These are phyloP conservation scores for Globisporangium heterothallicum DNA, from an alignment of 352 stramenopile genomes.

Conservation along the genomic window DNA sequence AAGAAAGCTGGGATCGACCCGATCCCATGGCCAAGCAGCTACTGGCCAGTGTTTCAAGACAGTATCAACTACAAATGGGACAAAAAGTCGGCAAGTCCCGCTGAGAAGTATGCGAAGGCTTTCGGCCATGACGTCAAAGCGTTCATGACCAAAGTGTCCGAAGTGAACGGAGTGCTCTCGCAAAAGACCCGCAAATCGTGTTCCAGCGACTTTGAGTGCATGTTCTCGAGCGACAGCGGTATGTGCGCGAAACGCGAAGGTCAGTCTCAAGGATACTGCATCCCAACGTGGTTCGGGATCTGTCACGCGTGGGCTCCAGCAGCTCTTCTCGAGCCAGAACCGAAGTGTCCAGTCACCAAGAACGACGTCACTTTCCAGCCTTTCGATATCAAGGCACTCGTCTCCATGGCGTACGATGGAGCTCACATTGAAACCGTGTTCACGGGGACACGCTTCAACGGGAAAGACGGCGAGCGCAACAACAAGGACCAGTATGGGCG, in stretches of 20 bases:
- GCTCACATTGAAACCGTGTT: constrained; percentile 1
- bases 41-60: constrained; percentile 9
- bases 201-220: constrained; percentile 21
- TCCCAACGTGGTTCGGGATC: constrained; percentile 12
- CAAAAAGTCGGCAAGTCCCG: not conserved
- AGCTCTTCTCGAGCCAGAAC: constrained; percentile 10
- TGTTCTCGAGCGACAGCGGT: constrained; percentile 17
- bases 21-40: constrained; percentile 4
- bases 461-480: not conserved
- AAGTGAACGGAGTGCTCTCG: not conserved
- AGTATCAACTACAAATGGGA: constrained; percentile 10
- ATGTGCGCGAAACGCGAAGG: constrained; percentile 11
- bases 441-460: constrained; percentile 4
- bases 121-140: not conserved
- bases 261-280: constrained; percentile 3
- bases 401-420: not conserved
- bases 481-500: constrained; percentile 1
- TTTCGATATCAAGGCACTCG: constrained; percentile 9
- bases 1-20: constrained; percentile 23
- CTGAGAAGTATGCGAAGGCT: constrained; percentile 2
- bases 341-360: constrained; percentile 7
- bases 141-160: constrained; percentile 26
- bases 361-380: constrained; percentile 5
- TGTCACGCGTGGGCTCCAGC: constrained; percentile 12
- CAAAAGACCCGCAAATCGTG: constrained; percentile 21